These are phyloP conservation scores for Calocera cornea DNA, from an alignment of 768 basidiomycete genomes.

Conservation along the genomic window DNA sequence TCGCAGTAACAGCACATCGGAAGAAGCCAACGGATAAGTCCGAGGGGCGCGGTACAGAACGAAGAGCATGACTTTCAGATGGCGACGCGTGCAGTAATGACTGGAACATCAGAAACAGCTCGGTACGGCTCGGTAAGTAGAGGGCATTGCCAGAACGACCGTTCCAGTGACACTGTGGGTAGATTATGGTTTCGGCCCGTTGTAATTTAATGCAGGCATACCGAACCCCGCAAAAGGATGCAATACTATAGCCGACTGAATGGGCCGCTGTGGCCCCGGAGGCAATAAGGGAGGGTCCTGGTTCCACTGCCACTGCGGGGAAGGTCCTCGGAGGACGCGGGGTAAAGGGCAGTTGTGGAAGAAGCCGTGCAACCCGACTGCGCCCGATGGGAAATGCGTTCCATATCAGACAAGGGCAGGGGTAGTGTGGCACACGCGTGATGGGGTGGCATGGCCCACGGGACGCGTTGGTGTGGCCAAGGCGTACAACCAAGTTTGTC, in stretches of 20 bases:
- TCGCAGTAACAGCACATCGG: slow-evolving; percentile 55
- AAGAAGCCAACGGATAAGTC: slow-evolving; percentile 24
- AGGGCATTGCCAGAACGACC: too few species aligned
- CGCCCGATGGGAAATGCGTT: background rate
- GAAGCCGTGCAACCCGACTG: background rate
- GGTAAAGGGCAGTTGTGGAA: background rate
- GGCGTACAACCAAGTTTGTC: background rate
- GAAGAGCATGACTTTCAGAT: background rate
- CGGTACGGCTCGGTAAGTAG: too few species aligned
- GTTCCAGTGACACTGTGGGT: too few species aligned
- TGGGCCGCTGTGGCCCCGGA: background rate
- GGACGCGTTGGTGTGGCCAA: background rate
- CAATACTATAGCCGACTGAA: background rate
- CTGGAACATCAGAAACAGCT: background rate
- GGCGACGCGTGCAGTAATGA: too few species aligned
- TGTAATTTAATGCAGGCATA: too few species aligned
- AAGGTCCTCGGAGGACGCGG: slow-evolving; percentile 3
- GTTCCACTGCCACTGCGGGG: background rate
- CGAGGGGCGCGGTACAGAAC: background rate
- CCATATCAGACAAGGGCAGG: background rate
- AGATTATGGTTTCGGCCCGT: too few species aligned
- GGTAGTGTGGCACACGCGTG: background rate
- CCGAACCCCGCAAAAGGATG: too few species aligned
- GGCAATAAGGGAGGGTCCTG: background rate
- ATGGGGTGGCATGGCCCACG: background rate